A percentile compares a stretch with the other conserved stretches of the same genome.
These are phyloP conservation scores for Artemisia annua DNA, from an alignment of 129 eudicot species.

Conservation along the genomic window DNA sequence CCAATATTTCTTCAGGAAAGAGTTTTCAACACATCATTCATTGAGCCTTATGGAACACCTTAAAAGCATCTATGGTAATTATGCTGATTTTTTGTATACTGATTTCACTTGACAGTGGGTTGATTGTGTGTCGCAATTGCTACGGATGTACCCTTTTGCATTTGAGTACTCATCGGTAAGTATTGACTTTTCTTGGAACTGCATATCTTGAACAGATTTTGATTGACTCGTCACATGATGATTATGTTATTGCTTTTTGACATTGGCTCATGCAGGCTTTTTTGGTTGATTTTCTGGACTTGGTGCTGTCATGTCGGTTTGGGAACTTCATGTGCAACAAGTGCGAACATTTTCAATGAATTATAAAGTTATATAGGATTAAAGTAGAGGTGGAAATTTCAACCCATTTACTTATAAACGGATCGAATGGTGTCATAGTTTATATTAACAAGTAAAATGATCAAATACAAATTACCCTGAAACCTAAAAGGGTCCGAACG, in stretches of 20 bases:
- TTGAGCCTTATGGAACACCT: not conserved
- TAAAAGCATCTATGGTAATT: not conserved
- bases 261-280: slow-evolving; percentile 54
- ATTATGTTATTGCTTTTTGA: not conserved
- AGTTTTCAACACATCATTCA: not conserved
- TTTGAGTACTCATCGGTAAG: slow-evolving; percentile 95
- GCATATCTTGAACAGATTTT: not conserved
- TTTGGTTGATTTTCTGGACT: slow-evolving; percentile 85
- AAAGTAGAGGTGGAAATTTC: not conserved
- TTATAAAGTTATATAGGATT: not conserved
- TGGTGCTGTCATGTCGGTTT: slow-evolving; percentile 89
- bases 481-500: too few species aligned
- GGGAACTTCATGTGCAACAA: slow-evolving; percentile 95
- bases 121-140: slow-evolving; percentile 88
- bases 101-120: slow-evolving; percentile 69
- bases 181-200: slow-evolving; percentile 16
- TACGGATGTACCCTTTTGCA: slow-evolving; percentile 94
- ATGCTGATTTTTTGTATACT: slow-evolving; percentile 8
- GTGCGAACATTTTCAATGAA: slow-evolving; percentile 30
- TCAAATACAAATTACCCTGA: too few species aligned
- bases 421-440: too few species aligned
- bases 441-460: too few species aligned
- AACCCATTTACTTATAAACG: not conserved
- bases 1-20: slow-evolving; percentile 90
- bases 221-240: not conserved